These are phyloP conservation scores for Boechera divaricarpa DNA, from an alignment of 345 rosid species.

Conservation along the genomic window DNA sequence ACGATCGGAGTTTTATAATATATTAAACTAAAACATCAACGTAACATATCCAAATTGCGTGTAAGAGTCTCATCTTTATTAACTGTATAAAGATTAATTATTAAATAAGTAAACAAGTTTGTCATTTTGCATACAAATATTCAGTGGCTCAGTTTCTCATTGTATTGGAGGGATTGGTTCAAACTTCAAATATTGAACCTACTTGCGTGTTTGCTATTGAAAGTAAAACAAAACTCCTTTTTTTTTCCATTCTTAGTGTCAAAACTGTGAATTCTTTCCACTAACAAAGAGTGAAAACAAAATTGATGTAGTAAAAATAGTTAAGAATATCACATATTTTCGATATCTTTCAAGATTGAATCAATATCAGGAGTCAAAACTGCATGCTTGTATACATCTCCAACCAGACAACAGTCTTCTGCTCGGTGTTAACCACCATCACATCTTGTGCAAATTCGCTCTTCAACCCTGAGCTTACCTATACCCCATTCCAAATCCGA, in stretches of 20 bases:
- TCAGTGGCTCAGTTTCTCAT: not conserved
- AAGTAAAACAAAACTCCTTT: not conserved
- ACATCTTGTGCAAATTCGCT: constrained; percentile 71
- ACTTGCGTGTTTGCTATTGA: too few relatives aligned
- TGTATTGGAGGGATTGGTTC: constrained; percentile 4
- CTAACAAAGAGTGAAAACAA: constrained; percentile 27
- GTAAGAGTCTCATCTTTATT: too few relatives aligned
- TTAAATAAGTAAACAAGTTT: too few relatives aligned
- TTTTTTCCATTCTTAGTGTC: constrained; percentile 7
- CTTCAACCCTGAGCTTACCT: constrained; percentile 75
- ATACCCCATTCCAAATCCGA: constrained; percentile 10
- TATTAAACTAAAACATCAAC: not conserved
- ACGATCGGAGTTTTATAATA: not conserved
- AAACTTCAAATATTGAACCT: not conserved
- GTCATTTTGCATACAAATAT: not conserved
- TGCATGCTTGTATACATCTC: constrained; percentile 69
- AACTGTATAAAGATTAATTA: too few relatives aligned
- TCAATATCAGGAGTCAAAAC: constrained; percentile 72
- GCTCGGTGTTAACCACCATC: constrained; percentile 53
- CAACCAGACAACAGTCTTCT: constrained; percentile 60
- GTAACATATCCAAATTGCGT: not conserved
- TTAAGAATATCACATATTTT: constrained; percentile 39
- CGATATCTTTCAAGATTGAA: constrained; percentile 54
- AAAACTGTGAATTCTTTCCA: constrained; percentile 16
- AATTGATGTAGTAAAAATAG: constrained; percentile 12